A percentile compares a stretch with the other conserved stretches of the same genome.
Evolutionary conservation across 176 grass and related monocot species (phyloP).

Genomic region (Aegilops speltoides): DNA sequence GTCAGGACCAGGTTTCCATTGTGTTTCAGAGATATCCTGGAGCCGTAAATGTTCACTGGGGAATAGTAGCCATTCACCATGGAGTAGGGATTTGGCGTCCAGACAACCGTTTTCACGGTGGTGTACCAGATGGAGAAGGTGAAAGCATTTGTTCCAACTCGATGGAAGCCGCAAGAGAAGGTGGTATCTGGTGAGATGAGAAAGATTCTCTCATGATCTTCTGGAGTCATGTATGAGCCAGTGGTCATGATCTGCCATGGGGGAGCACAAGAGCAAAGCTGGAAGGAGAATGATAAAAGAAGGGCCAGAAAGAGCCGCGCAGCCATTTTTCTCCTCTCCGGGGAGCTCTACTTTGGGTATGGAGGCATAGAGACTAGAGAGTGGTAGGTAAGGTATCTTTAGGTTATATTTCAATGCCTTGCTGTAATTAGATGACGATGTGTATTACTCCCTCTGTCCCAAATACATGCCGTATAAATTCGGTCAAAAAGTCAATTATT

Average conservation of each 20-base stretch:
- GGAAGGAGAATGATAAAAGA: conserved; percentile 10
- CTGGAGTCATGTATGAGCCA: conserved; percentile 33
- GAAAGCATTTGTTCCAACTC: conserved; percentile 42
- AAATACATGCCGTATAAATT: too few species aligned
- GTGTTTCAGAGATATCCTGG: conserved; percentile 41
- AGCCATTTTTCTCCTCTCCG: conserved; percentile 2
- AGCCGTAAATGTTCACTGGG: conserved; percentile 47
- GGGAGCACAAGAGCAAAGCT: conserved; percentile 25
- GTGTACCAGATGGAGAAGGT: conserved; percentile 70
- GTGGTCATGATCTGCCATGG: conserved; percentile 38
- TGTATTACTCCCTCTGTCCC: neutral
- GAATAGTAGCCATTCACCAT: conserved; percentile 9
- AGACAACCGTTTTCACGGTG: conserved; percentile 38
- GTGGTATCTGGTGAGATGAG: conserved; percentile 39
- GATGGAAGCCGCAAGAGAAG: conserved; percentile 53
- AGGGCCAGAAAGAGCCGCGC: neutral
- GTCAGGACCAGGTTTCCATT: conserved; percentile 58
- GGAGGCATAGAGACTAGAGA: neutral
- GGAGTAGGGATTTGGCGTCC: conserved; percentile 55
- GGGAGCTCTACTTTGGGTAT: conserved; percentile 5
- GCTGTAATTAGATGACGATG: neutral
- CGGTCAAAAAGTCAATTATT: too few species aligned
- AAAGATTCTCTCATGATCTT: conserved; percentile 26
- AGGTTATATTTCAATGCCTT: conserved; percentile 9
- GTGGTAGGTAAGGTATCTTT: neutral